Evolutionary conservation across 139 green algal genomes (phyloP), one percentile per base, ranked within the genome.

Genomic region (Chlamydomonas asymmetrica): DNA sequence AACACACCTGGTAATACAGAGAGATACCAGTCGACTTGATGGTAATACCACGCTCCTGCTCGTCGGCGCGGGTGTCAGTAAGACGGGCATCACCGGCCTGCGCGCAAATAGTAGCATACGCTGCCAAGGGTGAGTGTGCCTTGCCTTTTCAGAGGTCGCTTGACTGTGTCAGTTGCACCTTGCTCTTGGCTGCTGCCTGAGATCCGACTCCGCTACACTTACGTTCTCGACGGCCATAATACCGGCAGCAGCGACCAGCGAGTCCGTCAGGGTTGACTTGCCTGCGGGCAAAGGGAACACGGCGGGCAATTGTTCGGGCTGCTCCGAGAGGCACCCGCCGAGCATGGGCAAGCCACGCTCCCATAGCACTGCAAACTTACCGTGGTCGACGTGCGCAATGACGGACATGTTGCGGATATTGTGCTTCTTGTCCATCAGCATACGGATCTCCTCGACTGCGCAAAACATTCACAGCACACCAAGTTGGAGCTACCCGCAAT

Each of bases 1-100:
- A 66, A 87, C n/a, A n/a, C n/a, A 98, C 97, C 74, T 95, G 75
- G 85, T 99, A 99, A 87, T 98, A 99, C 66, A 99, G 92, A 9
- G 97, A 99, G 82, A 99, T 99, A 68, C 92, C 92, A 37, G 97
- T 99, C 56, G 94, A 98, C 94, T 99, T 99, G 91, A 99, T 99
- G 74, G 97, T 99, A 83, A 99, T 99, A 76, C 97, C 94, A 61
- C 97, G 93, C 80, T 99, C 96, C 85, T 98, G 94, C 90, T 99
- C 97, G 80, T 99, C 97, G 63, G 92, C 86, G 62, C 97, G 93
- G 4, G 97, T 99, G 83, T 99, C 97, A 60, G 94, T 98, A 52
- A 98, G 85, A 59, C 94, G 89, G 56, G 88, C 81, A 83, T 98
- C 94, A 37, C 94, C 94, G 63, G 93, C 93, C 90, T 96, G 81